These are phyloP conservation scores for Rubroboletus pulcherrimus DNA, from an alignment of 768 basidiomycete genomes.

Conservation along the genomic window DNA sequence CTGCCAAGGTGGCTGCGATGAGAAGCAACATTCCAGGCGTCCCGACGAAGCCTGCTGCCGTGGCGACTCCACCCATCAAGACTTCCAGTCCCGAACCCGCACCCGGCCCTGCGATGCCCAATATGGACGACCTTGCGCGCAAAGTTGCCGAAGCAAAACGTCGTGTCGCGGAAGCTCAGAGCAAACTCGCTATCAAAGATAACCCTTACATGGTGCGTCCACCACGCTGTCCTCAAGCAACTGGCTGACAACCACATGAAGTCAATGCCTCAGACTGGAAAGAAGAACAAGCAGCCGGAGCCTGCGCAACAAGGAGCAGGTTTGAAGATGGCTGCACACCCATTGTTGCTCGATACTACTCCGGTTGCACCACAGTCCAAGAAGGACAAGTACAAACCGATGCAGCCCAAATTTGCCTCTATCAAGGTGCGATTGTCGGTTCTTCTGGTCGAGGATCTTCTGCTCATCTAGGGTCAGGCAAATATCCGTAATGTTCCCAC, in stretches of 20 bases:
- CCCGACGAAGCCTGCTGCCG: constrained; percentile 26
- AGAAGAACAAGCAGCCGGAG: constrained; percentile 54
- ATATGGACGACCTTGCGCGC: constrained; percentile 61
- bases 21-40: constrained; percentile 39
- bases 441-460: background rate
- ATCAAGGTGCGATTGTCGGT: constrained; percentile 59
- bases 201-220: constrained; percentile 85
- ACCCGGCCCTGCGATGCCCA: constrained; percentile 39
- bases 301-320: constrained; percentile 76
- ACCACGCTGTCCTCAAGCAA: background rate
- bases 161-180: constrained; percentile 79
- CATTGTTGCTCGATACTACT: constrained; percentile 66
- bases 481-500: constrained; percentile 76
- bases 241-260: constrained; percentile 23
- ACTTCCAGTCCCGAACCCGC: constrained; percentile 35
- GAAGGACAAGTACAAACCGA: constrained; percentile 93
- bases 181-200: constrained; percentile 66
- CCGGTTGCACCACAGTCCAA: constrained; percentile 61
- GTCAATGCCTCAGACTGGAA: constrained; percentile 52
- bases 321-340: constrained; percentile 88
- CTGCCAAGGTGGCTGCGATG: constrained; percentile 82
- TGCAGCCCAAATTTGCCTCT: constrained; percentile 98
- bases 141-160: constrained; percentile 83
- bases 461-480: constrained; percentile 40
- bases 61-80: constrained; percentile 19